These are phyloP conservation scores for Pseudogymnoascus sp. DNA, from an alignment of 2,329 filamentous ascomycete genomes.

Conservation along the genomic window DNA sequence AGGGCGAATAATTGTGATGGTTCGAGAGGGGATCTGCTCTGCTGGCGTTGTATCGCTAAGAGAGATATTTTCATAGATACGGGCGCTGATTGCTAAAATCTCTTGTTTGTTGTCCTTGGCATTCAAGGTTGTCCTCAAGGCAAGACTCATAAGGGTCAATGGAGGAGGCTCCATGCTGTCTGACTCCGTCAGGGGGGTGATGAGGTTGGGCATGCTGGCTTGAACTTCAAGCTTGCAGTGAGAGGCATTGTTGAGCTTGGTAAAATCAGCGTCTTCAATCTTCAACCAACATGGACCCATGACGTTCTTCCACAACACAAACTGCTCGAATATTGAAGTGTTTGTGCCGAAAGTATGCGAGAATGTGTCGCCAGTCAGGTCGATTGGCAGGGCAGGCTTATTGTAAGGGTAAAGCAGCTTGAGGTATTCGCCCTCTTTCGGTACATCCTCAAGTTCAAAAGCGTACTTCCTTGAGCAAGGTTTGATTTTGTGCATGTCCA, in stretches of 20 bases:
- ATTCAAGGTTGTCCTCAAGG: conserved; percentile 82
- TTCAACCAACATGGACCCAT: conserved; percentile 98
- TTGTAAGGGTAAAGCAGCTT: conserved; percentile 95
- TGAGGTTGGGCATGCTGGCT: conserved; percentile 67
- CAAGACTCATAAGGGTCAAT: conserved; percentile 90
- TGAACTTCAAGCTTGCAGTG: conserved; percentile 94
- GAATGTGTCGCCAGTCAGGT: conserved; percentile 74
- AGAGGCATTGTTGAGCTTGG: conserved; percentile 79
- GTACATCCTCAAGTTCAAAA: conserved; percentile 81
- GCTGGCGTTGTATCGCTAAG: conserved; percentile 81
- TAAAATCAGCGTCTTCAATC: conserved; percentile 78
- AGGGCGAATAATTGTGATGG: conserved; percentile 86
- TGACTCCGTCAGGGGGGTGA: conserved; percentile 64
- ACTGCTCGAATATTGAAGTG: conserved; percentile 92
- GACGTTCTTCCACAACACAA: conserved; percentile 96
- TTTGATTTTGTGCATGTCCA: conserved; percentile 91
- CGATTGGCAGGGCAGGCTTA: conserved; percentile 64
- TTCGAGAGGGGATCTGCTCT: conserved; percentile 80
- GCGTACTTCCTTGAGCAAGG: conserved; percentile 84
- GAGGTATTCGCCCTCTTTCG: conserved; percentile 82
- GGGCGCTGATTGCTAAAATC: conserved; percentile 81
- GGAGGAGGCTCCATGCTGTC: conserved; percentile 79
- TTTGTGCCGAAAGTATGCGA: conserved; percentile 91
- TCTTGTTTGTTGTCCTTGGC: conserved; percentile 93
- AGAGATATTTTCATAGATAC: conserved; percentile 85